Conservation (phyloP, 169 alveolate genomes). For the Babesia microti region DNA sequence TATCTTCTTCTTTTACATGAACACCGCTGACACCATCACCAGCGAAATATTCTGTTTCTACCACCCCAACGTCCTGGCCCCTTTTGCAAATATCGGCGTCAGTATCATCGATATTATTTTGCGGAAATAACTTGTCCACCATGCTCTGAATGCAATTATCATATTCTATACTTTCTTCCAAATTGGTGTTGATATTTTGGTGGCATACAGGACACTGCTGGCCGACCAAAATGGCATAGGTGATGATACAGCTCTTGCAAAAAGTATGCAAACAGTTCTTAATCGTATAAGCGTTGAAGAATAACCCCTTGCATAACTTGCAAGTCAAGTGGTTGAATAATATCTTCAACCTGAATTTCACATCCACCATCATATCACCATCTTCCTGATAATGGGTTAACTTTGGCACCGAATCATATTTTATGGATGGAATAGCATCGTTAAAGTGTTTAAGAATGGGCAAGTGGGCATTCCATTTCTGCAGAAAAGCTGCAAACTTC, state of each 20-base stretch:
- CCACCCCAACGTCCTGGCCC: no score
- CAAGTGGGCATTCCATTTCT: no score
- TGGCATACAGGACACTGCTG: slow-evolving; percentile 17
- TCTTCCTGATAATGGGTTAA: no score
- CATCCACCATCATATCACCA: slow-evolving; percentile 35
- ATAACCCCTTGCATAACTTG: slow-evolving; percentile 44
- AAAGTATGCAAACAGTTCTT: slow-evolving; percentile 56
- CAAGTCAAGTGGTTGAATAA: slow-evolving; percentile 39
- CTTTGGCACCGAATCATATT: slow-evolving; percentile 15
- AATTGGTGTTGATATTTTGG: slow-evolving; percentile 5
- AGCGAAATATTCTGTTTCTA: no score
- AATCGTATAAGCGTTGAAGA: slow-evolving; percentile 49
- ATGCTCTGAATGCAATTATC: slow-evolving; percentile 25
- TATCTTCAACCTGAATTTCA: slow-evolving; percentile 22
- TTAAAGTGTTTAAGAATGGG: no score
- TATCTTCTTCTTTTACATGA: no score
- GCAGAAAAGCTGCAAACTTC: no score
- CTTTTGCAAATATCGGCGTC: no score
- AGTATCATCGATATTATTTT: slow-evolving; percentile 4
- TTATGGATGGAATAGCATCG: no score
- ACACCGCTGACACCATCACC: no score
- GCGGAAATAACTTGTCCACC: slow-evolving; percentile 32
- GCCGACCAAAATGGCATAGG: slow-evolving; percentile 21
- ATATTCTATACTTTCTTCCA: slow-evolving; percentile 15
- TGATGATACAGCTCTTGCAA: slow-evolving; percentile 47